Percentiles rank a stretch among this genome's conserved stretches.
Conservation (phyloP, 768 basidiomycete species). For the Rhizopogon rudus region DNA sequence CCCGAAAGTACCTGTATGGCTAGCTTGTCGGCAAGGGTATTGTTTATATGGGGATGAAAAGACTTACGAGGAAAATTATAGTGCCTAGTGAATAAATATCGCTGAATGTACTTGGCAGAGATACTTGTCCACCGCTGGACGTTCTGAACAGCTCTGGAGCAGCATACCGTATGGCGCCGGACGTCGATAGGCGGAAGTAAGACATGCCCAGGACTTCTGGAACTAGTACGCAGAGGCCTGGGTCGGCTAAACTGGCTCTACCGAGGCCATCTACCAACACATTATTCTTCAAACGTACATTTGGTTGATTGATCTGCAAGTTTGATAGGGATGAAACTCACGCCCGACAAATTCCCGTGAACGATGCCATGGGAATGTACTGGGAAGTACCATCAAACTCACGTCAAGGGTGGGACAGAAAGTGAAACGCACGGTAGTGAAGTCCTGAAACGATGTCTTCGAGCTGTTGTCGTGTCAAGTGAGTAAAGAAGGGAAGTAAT, state of each 20-base stretch:
- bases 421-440: background rate
- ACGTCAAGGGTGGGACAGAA: background rate
- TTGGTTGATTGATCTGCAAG: background rate
- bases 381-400: background rate
- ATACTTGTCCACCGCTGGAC: background rate
- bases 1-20: conserved; percentile 1
- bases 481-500: background rate
- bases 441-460: conserved; percentile 1
- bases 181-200: conserved; percentile 23
- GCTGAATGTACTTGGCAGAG: conserved; percentile 19
- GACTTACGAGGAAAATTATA: conserved; percentile 1
- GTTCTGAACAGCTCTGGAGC: conserved; percentile 4
- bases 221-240: conserved; percentile 36
- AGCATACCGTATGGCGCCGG: conserved; percentile 2
- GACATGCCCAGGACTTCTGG: conserved; percentile 27
- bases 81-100: conserved; percentile 40
- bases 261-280: background rate
- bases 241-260: conserved; percentile 36
- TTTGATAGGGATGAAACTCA: background rate
- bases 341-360: background rate
- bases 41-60: background rate
- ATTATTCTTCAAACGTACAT: background rate
- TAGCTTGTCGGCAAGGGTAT: background rate
- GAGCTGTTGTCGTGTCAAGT: background rate
- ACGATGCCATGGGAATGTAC: background rate